A percentile compares a stretch with the other conserved stretches of the same genome.
Conservation (phyloP, 148 eudicot genomes). For the Vaccinium darrowii region DNA sequence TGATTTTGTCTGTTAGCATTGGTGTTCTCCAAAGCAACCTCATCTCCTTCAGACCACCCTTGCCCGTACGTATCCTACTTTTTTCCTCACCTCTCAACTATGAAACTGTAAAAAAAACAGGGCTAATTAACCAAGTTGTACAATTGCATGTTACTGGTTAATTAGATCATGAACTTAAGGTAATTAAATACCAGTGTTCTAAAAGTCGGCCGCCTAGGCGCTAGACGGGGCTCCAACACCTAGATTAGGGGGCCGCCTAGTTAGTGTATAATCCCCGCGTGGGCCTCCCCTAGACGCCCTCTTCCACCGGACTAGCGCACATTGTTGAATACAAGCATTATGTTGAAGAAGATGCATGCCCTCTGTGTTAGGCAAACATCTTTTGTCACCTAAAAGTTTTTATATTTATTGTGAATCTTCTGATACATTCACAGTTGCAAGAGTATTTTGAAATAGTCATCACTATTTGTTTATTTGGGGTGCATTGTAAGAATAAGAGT, state of each 20-base stretch:
- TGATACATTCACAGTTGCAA: not conserved
- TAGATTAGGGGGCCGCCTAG: too few species aligned
- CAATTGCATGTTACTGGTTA: not conserved
- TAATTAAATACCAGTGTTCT: too few species aligned
- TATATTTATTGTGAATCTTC: too few species aligned
- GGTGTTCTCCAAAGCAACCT: slow-evolving; percentile 93
- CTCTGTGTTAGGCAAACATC: not conserved
- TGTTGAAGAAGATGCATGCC: not conserved
- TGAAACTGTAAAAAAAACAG: not conserved
- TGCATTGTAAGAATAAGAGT: not conserved
- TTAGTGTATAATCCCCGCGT: too few species aligned
- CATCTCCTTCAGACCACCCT: slow-evolving; percentile 68
- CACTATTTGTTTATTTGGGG: not conserved
- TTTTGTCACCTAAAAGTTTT: too few species aligned
- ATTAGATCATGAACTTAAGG: not conserved
- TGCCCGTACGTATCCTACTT: slow-evolving; percentile 58
- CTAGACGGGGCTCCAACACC: too few species aligned
- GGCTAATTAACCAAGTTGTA: not conserved
- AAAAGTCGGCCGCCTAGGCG: too few species aligned
- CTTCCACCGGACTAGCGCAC: too few species aligned
- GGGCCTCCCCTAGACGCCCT: too few species aligned
- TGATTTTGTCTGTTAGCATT: slow-evolving; percentile 77
- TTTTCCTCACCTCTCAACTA: not conserved
- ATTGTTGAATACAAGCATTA: too few species aligned
- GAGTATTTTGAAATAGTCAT: not conserved